Evolutionary conservation across 495 filamentous ascomycete genomes (phyloP).

Genomic region (Halenospora varia): DNA sequence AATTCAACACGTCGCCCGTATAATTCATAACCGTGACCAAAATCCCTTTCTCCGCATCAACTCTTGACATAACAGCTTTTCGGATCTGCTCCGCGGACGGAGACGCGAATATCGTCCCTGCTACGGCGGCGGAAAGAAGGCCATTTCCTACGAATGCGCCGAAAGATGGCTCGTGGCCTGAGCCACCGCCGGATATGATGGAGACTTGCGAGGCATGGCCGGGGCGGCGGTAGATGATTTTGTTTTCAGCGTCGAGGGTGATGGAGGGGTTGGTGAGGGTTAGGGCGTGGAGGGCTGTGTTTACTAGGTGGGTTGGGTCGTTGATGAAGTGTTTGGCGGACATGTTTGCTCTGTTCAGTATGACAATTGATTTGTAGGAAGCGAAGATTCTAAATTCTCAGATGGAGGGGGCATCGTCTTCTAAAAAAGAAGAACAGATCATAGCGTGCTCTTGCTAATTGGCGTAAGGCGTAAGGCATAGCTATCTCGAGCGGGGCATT

Average conservation of each 20-base stretch:
- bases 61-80: constrained; percentile 65
- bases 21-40: constrained; percentile 68
- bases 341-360: too few species aligned
- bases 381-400: too few species aligned
- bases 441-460: too few species aligned
- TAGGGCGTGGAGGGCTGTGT: constrained; percentile 68
- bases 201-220: constrained; percentile 49
- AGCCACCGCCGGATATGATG: constrained; percentile 85
- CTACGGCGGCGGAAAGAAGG: constrained; percentile 79
- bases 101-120: constrained; percentile 90
- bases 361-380: too few species aligned
- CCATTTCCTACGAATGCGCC: constrained; percentile 64
- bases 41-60: constrained; percentile 68
- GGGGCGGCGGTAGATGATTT: constrained; percentile 79
- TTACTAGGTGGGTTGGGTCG: constrained; percentile 76
- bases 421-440: too few species aligned
- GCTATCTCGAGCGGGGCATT: too few species aligned
- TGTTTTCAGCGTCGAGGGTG: constrained; percentile 74
- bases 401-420: too few species aligned
- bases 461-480: too few species aligned
- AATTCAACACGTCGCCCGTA: constrained; percentile 87
- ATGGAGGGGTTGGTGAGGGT: constrained; percentile 84
- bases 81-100: constrained; percentile 86
- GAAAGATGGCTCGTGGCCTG: constrained; percentile 91
- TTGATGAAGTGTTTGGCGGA: constrained; percentile 89